A percentile compares a stretch with the other conserved stretches of the same genome.
Evolutionary conservation across 768 basidiomycete genomes (phyloP).

Genomic region (Suillus cothurnatus): DNA sequence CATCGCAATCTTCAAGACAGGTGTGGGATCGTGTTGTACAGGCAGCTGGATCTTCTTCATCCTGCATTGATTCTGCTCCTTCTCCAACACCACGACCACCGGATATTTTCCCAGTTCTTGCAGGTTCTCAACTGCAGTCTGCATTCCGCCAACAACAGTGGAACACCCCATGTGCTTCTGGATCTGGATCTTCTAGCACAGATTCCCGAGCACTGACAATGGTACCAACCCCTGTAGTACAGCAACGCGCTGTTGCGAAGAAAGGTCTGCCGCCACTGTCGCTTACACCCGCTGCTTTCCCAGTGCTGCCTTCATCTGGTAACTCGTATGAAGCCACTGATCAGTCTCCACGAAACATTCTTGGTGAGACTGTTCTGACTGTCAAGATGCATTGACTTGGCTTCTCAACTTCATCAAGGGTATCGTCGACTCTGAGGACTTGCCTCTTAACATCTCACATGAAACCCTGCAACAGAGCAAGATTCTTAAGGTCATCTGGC

Average conservation of each 20-base stretch:
- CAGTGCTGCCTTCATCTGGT: conserved; percentile 59
- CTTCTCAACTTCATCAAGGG: conserved; percentile 99
- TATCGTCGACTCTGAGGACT: conserved; percentile 99
- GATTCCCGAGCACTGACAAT: conserved; percentile 24
- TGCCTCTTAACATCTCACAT: conserved; percentile 99
- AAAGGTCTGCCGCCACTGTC: conserved; percentile 35
- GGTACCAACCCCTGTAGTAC: conserved; percentile 17
- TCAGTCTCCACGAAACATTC: conserved; percentile 65
- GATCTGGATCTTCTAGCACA: conserved; percentile 18
- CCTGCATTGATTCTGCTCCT: conserved; percentile 27
- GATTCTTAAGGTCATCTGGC: conserved; percentile 97
- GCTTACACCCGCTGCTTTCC: conserved; percentile 63
- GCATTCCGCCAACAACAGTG: conserved; percentile 47
- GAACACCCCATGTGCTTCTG: conserved; percentile 65
- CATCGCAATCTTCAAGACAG: conserved; percentile 59
- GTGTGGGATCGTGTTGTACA: conserved; percentile 88
- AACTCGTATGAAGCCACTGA: conserved; percentile 46
- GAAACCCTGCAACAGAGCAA: conserved; percentile 99
- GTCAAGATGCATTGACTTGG: no score
- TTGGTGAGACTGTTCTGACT: conserved; percentile 47
- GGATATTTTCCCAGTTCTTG: conserved; percentile 35
- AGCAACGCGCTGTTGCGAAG: neutral
- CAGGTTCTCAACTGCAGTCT: conserved; percentile 16
- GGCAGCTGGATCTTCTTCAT: conserved; percentile 59
- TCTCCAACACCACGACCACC: conserved; percentile 28